These are phyloP conservation scores for Galerina marginata DNA, from an alignment of 768 basidiomycete species.

Conservation along the genomic window DNA sequence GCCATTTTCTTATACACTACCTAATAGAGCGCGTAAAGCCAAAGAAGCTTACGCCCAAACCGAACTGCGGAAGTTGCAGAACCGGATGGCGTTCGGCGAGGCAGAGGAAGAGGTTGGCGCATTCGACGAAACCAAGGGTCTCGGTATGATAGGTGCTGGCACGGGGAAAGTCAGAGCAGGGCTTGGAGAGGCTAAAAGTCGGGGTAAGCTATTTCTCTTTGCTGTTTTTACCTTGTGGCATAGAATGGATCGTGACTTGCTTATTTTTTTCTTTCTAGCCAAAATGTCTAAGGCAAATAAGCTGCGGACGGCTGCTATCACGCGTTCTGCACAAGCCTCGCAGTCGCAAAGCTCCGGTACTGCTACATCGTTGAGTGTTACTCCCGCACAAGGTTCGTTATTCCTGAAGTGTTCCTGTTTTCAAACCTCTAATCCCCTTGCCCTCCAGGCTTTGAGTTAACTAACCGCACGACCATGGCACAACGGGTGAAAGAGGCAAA, in stretches of 20 bases:
- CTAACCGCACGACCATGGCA: conserved; percentile 87
- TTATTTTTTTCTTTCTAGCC: conserved; percentile 51
- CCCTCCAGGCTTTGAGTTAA: conserved; percentile 84
- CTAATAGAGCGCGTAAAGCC: conserved; percentile 86
- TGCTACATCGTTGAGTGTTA: conserved; percentile 91
- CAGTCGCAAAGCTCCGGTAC: conserved; percentile 72
- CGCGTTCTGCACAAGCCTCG: conserved; percentile 66
- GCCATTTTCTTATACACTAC: background rate
- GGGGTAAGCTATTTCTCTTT: conserved; percentile 59
- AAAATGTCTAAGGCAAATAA: conserved; percentile 97
- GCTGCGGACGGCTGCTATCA: conserved; percentile 83
- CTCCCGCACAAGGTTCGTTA: conserved; percentile 86
- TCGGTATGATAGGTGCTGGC: conserved; percentile 93
- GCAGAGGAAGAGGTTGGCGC: conserved; percentile 96
- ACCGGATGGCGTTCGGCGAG: conserved; percentile 95
- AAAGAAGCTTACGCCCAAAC: conserved; percentile 98
- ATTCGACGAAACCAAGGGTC: conserved; percentile 95
- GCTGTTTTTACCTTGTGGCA: background rate
- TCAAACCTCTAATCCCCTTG: background rate
- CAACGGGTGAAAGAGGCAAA: conserved; percentile 94
- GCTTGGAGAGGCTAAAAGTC: conserved; percentile 86
- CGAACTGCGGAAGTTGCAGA: conserved; percentile 95
- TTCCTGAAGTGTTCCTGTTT: background rate
- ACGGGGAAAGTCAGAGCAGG: conserved; percentile 92
- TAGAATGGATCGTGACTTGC: background rate